Evolutionary conservation across 306 rosid genomes (phyloP), one percentile per base, ranked within the genome.

Genomic region (Cicer arietinum): DNA sequence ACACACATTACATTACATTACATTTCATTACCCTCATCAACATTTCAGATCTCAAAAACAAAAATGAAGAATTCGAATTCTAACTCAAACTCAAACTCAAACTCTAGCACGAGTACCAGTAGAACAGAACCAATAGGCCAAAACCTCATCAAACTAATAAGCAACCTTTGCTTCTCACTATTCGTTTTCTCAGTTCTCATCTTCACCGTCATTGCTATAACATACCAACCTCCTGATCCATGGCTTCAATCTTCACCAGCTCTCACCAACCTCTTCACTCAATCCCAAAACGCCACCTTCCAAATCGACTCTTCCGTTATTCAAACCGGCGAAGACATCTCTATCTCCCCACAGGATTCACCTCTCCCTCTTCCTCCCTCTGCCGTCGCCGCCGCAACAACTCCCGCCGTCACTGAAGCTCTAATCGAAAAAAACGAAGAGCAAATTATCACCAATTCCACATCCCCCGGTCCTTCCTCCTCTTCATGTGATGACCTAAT

Each of bases 161-260:
- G 96, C 86, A 92, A 92, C 22, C 90, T 92, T 20, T 95, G 99
- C 65, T 95, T 95, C 88, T 90, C 99, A 0, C 79, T 89, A 14
- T 94, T 94, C 67, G 99, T 94, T 1, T 92, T 94, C 80, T 85
- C 96, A 0, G 99, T 95, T 0, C 88, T 95, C 47, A 88, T 95
- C 68, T 81, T 95, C 77, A 92, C 99, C 8, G 98, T 90, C 69
- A 86, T 95, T 9, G 97, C 98, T 84, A 92, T 95, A 61, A 95
- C 99, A 39, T 95, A 92, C 89, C 96, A 92, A 63, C 98, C 99
- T 13, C 98, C 99, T 3, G 99, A 95, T 87, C 99, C 98, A 30
- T 95, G 99, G 99, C 92, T 95, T 5, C 80, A 95, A 56, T 92
- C 98, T 1, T 87, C 99, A 6, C 99, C 99, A 0, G 98, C 98